phyloP scores from a whole-genome alignment of 495 filamentous ascomycete species.

The Neurospora pannonica region DNA sequence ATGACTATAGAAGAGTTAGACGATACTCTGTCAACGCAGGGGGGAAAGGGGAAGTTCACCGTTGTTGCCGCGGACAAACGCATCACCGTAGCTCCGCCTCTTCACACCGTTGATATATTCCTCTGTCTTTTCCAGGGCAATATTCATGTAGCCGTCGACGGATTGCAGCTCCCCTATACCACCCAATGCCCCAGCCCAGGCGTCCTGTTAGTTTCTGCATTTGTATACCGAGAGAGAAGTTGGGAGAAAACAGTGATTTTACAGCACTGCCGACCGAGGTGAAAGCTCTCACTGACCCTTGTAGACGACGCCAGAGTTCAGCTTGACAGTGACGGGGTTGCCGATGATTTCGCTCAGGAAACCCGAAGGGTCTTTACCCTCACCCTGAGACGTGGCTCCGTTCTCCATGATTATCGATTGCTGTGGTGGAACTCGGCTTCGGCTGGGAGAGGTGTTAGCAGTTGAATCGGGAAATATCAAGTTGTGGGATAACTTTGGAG shows the following conservation, averaged over 20 bases:
- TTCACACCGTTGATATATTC: slow-evolving; percentile 81
- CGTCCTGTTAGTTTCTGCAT: slow-evolving; percentile 2
- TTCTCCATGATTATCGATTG: slow-evolving; percentile 56
- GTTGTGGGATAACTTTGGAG: background rate
- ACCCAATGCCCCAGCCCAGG: background rate
- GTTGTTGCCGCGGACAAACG: slow-evolving; percentile 94
- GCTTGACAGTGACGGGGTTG: slow-evolving; percentile 82
- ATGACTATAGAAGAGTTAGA: slow-evolving; percentile 40
- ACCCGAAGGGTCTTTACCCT: slow-evolving; percentile 79
- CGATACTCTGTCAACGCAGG: background rate
- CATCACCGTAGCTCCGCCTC: slow-evolving; percentile 79
- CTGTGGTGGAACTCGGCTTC: background rate
- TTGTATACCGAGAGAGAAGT: background rate
- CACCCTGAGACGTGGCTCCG: slow-evolving; percentile 45
- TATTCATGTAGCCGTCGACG: slow-evolving; percentile 99
- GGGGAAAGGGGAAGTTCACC: slow-evolving; percentile 40
- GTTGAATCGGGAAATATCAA: background rate
- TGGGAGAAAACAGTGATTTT: background rate
- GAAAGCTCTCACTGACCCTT: slow-evolving; percentile 52
- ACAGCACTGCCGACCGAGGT: background rate
- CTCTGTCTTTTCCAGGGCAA: slow-evolving; percentile 87
- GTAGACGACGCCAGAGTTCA: slow-evolving; percentile 93
- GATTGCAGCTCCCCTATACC: slow-evolving; percentile 78
- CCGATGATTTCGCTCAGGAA: slow-evolving; percentile 92
- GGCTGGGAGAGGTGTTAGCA: background rate